These are phyloP conservation scores for Kluyveromyces wickerhamii DNA, from an alignment of 805 yeast species.

Conservation along the genomic window DNA sequence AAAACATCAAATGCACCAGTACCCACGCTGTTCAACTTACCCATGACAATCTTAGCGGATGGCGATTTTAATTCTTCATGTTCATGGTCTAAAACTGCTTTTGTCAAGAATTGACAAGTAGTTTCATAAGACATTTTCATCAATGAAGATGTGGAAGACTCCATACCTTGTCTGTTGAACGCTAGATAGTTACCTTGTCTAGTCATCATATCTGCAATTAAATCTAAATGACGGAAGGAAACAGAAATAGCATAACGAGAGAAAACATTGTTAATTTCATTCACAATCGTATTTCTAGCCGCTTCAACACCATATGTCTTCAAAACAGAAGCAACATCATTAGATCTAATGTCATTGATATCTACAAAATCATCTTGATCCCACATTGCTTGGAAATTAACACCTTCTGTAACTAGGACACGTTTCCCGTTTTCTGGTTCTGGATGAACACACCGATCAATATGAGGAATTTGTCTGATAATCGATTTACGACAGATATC, in stretches of 20 bases:
- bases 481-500: conserved; percentile 83
- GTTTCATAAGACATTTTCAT: conserved; percentile 99
- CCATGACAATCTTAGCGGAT: conserved; percentile 86
- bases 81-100: conserved; percentile 90
- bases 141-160: conserved; percentile 88
- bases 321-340: conserved; percentile 87
- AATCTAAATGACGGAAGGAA: conserved; percentile 86
- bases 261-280: conserved; percentile 93
- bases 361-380: conserved; percentile 89
- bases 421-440: conserved; percentile 62
- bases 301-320: conserved; percentile 97
- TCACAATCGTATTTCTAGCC: conserved; percentile 93
- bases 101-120: conserved; percentile 93
- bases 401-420: conserved; percentile 91
- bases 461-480: conserved; percentile 83
- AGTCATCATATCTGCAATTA: conserved; percentile 98
- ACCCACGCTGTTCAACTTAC: conserved; percentile 85
- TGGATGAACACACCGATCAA: conserved; percentile 91
- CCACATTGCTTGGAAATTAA: conserved; percentile 97
- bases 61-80: conserved; percentile 85
- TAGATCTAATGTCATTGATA: conserved; percentile 82
- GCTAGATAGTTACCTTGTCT: conserved; percentile 96
- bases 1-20: conserved; percentile 90
- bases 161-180: conserved; percentile 97
- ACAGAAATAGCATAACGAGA: conserved; percentile 93